Conservation (phyloP, 2,329 filamentous ascomycete species). For the Botrytis fabae region DNA sequence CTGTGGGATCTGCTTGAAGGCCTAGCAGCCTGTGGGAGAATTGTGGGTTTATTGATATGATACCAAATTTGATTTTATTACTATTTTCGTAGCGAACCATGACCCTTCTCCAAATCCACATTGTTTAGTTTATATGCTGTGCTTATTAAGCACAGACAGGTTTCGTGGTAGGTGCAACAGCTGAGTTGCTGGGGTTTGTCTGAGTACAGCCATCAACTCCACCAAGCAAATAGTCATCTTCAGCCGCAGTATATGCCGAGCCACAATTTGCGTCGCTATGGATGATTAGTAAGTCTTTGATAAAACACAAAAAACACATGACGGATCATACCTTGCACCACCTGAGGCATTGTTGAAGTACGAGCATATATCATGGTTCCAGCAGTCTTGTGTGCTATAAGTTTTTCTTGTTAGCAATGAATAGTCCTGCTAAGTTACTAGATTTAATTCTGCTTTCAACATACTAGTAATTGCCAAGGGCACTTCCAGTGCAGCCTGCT, state of each 20-base stretch:
- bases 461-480: constrained; percentile 49
- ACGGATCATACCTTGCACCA: constrained; percentile 46
- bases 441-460: background rate
- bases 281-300: background rate
- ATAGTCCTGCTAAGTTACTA: background rate
- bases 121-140: background rate
- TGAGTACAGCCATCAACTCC: constrained; percentile 41
- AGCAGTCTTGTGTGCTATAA: constrained; percentile 49
- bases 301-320: background rate
- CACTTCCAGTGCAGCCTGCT: constrained; percentile 47
- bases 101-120: no score
- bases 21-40: background rate
- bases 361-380: constrained; percentile 52
- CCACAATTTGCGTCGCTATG: constrained; percentile 51
- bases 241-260: constrained; percentile 45
- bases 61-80: background rate
- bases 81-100: background rate
- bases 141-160: constrained; percentile 38
- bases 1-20: background rate
- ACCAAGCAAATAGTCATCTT: constrained; percentile 48
- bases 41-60: background rate
- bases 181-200: constrained; percentile 41
- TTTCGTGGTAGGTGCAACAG: constrained; percentile 33
- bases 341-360: constrained; percentile 52
- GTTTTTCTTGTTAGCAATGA: background rate